Evolutionary conservation across 768 basidiomycete species (phyloP).

Genomic region (Xerocomellus intermedius): DNA sequence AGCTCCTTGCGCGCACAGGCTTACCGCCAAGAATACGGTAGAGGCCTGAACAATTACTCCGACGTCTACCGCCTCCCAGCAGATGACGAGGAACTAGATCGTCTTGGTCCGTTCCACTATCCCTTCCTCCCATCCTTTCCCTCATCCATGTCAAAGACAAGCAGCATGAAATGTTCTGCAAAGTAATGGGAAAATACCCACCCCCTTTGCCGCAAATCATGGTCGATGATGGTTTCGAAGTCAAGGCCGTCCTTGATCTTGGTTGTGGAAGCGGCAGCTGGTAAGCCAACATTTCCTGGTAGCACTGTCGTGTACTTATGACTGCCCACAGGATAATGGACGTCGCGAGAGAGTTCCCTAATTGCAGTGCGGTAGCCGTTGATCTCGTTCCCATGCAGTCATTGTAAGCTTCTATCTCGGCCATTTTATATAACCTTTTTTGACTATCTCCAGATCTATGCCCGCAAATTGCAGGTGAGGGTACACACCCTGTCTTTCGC

Average conservation of each 20-base stretch:
- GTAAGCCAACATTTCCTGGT: slow-evolving; percentile 36
- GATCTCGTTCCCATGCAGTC: slow-evolving; percentile 81
- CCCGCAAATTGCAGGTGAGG: slow-evolving; percentile 67
- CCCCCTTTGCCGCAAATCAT: slow-evolving; percentile 57
- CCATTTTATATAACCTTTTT: slow-evolving; percentile 12
- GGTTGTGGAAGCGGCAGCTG: slow-evolving; percentile 81
- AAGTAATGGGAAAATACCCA: slow-evolving; percentile 67
- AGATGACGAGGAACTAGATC: slow-evolving; percentile 71
- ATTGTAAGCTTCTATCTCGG: slow-evolving; percentile 42
- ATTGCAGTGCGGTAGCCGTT: slow-evolving; percentile 67
- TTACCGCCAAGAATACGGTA: slow-evolving; percentile 65
- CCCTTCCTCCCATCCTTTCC: slow-evolving; percentile 2
- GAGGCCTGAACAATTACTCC: slow-evolving; percentile 73
- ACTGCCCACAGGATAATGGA: slow-evolving; percentile 63
- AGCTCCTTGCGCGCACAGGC: slow-evolving; percentile 58
- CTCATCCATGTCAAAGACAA: slow-evolving; percentile 44
- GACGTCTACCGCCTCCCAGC: slow-evolving; percentile 78
- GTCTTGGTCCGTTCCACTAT: slow-evolving; percentile 50
- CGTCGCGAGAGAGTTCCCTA: slow-evolving; percentile 67
- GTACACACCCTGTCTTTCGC: slow-evolving; percentile 3
- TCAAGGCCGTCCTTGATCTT: slow-evolving; percentile 67
- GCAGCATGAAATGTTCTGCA: slow-evolving; percentile 65
- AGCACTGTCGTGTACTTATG: slow-evolving; percentile 7
- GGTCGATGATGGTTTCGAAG: slow-evolving; percentile 55
- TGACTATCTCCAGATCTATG: slow-evolving; percentile 48